phyloP scores from a whole-genome alignment of 2,329 filamentous ascomycete species.

The Lecanicillium sp. region DNA sequence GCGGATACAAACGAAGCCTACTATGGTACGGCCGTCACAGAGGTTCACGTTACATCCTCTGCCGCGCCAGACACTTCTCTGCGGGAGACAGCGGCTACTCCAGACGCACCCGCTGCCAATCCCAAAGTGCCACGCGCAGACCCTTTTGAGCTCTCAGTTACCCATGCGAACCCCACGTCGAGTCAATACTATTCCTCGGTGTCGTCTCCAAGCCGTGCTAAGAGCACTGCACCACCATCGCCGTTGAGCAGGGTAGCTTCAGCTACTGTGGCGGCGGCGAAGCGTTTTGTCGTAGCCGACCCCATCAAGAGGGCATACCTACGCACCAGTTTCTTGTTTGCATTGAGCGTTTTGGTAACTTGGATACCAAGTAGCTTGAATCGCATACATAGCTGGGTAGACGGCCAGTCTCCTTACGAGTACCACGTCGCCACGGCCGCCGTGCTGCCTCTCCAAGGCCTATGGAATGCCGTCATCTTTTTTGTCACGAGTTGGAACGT shows the following conservation, averaged over 20 bases:
- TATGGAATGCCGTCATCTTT: constrained; percentile 77
- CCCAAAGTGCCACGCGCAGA: background rate
- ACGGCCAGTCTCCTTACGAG: constrained; percentile 46
- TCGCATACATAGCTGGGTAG: constrained; percentile 59
- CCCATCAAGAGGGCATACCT: constrained; percentile 54
- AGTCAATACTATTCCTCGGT: constrained; percentile 27
- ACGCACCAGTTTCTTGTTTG: constrained; percentile 53
- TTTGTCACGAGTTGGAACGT: constrained; percentile 51
- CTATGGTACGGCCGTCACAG: constrained; percentile 45
- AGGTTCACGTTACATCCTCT: constrained; percentile 28
- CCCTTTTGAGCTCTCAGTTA: constrained; percentile 4
- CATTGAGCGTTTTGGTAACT: constrained; percentile 52
- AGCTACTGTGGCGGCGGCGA: constrained; percentile 6
- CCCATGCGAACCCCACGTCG: constrained; percentile 11
- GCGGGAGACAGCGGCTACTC: background rate
- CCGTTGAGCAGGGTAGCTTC: constrained; percentile 21
- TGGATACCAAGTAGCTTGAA: constrained; percentile 66
- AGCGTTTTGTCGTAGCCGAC: constrained; percentile 34
- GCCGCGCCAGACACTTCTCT: background rate
- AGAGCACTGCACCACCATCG: constrained; percentile 9
- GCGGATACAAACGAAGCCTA: constrained; percentile 23
- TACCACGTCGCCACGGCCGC: constrained; percentile 63
- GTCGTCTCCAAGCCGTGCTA: constrained; percentile 16
- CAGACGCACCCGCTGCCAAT: background rate
- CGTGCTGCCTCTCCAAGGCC: constrained; percentile 69